Evolutionary conservation across 768 basidiomycete species (phyloP), one percentile per base, ranked within the genome.

Genomic region (Trametes villosa): DNA sequence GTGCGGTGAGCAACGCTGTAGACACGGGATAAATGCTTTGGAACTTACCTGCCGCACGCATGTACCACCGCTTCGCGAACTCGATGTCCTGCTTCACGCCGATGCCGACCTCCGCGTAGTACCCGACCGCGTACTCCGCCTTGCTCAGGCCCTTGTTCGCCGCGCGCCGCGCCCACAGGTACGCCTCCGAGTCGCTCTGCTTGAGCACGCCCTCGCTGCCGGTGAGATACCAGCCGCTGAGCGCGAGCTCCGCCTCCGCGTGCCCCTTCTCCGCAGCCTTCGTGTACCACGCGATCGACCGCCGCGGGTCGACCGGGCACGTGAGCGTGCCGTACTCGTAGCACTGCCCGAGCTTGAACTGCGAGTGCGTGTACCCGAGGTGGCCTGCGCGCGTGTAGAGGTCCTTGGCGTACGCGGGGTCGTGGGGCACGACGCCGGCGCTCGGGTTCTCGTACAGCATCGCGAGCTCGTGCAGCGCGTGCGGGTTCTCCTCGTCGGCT

Each of bases 141-240:
- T 97, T 98, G 71, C 90, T 90, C 68, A 97, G 71, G 7, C 96
- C 97, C 75, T 97, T 98, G 75, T 98, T 97, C 24, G 95, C 97
- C 18, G 96, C 95, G 54, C 93, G 85, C 31, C 96, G 82, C 12
- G 96, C 97, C 97, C 97, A 99, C 40, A 99, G 75, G 74, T 97
- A 99, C n/a, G 97, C 97, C 73, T 99, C 97, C 2, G 91, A 91
- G 74, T 99, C 97, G 68, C 92, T 95, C 79, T 98, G 97, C 76
- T 97, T 97, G 69, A 99, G 76, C 2, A 98, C 93, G 2, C 92
- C 92, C 69, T 98, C 96, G 71, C 88, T 93, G 3, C 94, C 94
- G 0, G 96, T 98, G 62, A 99, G 77, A 77, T 98, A 99, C 97
- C 97, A 99, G 26, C 97, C 97, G 64, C 94, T 96, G 62, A 99